Conservation (phyloP, 2,329 filamentous ascomycete genomes). For the Colletotrichum lupini region DNA sequence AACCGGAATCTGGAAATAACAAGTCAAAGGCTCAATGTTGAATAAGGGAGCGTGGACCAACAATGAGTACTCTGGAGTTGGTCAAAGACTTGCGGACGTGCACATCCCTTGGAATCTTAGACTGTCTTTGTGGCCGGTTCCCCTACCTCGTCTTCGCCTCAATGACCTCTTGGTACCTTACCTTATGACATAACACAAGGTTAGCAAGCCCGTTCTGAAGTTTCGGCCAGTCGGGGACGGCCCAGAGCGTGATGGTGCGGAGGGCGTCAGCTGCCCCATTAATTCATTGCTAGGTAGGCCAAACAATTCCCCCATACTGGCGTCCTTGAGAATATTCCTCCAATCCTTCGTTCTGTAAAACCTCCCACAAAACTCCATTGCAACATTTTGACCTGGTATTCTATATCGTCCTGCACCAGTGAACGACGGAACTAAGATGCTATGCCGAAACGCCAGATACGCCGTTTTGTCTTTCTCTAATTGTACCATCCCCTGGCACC, state of each 20-base stretch:
- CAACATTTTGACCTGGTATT: neutral
- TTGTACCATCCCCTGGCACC: slow-evolving; percentile 75
- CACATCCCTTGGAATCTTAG: neutral
- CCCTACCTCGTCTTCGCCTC: neutral
- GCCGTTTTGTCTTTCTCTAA: slow-evolving; percentile 43
- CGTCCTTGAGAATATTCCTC: neutral
- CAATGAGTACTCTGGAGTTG: neutral
- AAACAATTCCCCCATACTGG: neutral
- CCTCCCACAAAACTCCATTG: neutral
- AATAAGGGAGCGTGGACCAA: neutral
- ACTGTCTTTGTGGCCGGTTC: neutral
- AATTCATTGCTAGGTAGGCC: neutral
- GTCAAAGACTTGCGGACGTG: neutral
- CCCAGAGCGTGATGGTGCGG: too few species aligned
- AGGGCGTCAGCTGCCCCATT: neutral
- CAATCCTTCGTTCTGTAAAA: neutral
- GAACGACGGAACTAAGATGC: neutral
- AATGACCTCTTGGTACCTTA: neutral
- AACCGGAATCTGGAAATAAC: neutral
- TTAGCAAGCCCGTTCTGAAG: neutral
- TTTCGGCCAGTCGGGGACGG: neutral
- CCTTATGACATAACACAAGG: neutral
- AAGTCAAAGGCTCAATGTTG: neutral
- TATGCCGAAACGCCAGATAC: neutral
- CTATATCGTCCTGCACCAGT: neutral